Conservation (phyloP, 192 early-diverging fungal genomes). For the Rhizophagus clarus region DNA sequence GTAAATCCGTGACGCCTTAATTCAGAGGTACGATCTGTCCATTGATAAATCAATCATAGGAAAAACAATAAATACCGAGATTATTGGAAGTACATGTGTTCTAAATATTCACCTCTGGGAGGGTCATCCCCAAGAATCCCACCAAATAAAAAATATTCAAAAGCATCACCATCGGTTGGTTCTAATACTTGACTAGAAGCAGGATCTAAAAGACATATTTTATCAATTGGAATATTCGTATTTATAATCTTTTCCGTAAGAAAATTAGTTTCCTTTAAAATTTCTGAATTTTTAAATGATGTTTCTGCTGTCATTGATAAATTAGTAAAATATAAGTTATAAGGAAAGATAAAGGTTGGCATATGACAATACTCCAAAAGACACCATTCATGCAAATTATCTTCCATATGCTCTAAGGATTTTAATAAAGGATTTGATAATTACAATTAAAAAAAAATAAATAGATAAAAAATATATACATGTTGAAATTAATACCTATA, state of each 20-base stretch:
- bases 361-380: constrained; percentile 79
- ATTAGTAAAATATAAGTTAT: constrained; percentile 63
- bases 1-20: constrained; percentile 71
- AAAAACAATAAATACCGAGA: background rate
- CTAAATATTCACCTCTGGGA: constrained; percentile 50
- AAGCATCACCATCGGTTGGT: constrained; percentile 68
- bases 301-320: constrained; percentile 48
- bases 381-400: constrained; percentile 68
- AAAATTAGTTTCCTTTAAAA: constrained; percentile 49
- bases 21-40: constrained; percentile 56
- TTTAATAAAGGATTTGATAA: background rate
- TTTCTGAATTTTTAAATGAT: constrained; percentile 44
- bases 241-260: constrained; percentile 53
- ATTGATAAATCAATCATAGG: background rate
- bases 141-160: constrained; percentile 80
- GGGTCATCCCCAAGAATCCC: constrained; percentile 77
- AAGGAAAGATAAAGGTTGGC: constrained; percentile 57
- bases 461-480: too few relatives aligned
- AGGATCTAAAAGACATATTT: constrained; percentile 78
- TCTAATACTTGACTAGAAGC: constrained; percentile 52
- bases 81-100: background rate
- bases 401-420: constrained; percentile 20
- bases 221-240: constrained; percentile 49
- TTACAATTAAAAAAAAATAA: too few relatives aligned
- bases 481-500: too few relatives aligned